Percentiles rank a stretch among this genome's conserved stretches.
phyloP scores from a whole-genome alignment of 441 rosid genomes.

The Populus trichocarpa region DNA sequence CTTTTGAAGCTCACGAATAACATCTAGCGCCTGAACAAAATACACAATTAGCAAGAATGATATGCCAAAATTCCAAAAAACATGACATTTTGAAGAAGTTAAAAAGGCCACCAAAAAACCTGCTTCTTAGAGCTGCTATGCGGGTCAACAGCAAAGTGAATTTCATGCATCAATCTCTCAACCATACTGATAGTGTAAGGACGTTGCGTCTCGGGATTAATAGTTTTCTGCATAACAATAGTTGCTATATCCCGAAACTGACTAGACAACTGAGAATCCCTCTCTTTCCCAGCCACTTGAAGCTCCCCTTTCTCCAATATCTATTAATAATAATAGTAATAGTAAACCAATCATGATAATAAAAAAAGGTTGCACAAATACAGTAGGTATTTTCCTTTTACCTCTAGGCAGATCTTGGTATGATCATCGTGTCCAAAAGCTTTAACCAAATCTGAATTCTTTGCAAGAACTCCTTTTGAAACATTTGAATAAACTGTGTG shows the following conservation, averaged over 20 bases:
- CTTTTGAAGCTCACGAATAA: constrained; percentile 91
- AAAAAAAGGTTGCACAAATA: no score
- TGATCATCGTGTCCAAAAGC: constrained; percentile 84
- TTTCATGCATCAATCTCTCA: constrained; percentile 90
- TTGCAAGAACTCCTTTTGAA: constrained; percentile 90
- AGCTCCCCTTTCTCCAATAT: constrained; percentile 97
- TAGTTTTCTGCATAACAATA: constrained; percentile 92
- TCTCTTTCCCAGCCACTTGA: constrained; percentile 96
- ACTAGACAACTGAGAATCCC: constrained; percentile 83
- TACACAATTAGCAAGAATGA: background rate
- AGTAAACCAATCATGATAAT: background rate
- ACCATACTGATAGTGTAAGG: constrained; percentile 97
- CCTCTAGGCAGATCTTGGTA: constrained; percentile 77
- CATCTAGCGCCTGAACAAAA: constrained; percentile 73
- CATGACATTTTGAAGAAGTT: background rate
- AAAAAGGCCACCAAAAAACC: constrained; percentile 31
- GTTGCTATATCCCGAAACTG: constrained; percentile 96
- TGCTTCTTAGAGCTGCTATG: constrained; percentile 90
- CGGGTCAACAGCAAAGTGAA: constrained; percentile 90
- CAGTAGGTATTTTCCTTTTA: constrained; percentile 10
- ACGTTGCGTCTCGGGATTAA: constrained; percentile 82
- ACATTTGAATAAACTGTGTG: constrained; percentile 89
- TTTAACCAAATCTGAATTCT: constrained; percentile 65
- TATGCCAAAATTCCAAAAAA: background rate
- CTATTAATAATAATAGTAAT: constrained; percentile 21